These are phyloP conservation scores for Rhodotorula sp. DNA, from an alignment of 1,284 basidiomycete species.

Conservation along the genomic window DNA sequence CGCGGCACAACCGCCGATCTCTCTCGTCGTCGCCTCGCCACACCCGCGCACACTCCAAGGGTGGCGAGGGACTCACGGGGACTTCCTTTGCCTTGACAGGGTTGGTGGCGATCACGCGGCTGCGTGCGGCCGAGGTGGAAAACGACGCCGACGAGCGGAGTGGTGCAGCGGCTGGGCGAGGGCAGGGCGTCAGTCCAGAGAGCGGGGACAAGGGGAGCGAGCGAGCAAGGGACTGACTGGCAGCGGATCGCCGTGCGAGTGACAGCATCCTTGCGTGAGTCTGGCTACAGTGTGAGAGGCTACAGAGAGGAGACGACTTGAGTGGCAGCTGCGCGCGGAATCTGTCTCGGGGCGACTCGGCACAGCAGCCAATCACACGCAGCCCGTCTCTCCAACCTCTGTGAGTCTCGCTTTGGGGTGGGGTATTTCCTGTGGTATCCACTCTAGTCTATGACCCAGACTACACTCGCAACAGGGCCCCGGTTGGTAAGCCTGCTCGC, in stretches of 20 bases:
- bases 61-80: slow-evolving; percentile 39
- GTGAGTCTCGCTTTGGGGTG: too few species aligned
- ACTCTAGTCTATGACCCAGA: too few species aligned
- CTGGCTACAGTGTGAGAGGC: not conserved
- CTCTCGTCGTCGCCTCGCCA: too few species aligned
- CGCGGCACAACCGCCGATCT: not conserved
- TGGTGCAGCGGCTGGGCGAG: slow-evolving; percentile 6
- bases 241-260: not conserved
- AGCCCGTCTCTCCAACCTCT: too few species aligned
- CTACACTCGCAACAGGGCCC: too few species aligned
- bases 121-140: slow-evolving; percentile 30
- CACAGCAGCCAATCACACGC: not conserved
- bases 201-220: not conserved
- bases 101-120: slow-evolving; percentile 29
- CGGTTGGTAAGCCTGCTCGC: too few species aligned
- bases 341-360: not conserved
- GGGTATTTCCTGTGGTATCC: too few species aligned
- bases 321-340: not conserved
- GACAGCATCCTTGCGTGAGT: not conserved
- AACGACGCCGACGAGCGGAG: slow-evolving; percentile 18
- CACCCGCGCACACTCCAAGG: too few species aligned
- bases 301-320: not conserved
- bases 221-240: not conserved
- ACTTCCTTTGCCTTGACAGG: slow-evolving; percentile 42
- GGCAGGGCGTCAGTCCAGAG: not conserved